Percentiles rank a stretch among this genome's conserved stretches.
Evolutionary conservation across 257 asterid genomes (phyloP).

Genomic region (Solanum medicagineum): DNA sequence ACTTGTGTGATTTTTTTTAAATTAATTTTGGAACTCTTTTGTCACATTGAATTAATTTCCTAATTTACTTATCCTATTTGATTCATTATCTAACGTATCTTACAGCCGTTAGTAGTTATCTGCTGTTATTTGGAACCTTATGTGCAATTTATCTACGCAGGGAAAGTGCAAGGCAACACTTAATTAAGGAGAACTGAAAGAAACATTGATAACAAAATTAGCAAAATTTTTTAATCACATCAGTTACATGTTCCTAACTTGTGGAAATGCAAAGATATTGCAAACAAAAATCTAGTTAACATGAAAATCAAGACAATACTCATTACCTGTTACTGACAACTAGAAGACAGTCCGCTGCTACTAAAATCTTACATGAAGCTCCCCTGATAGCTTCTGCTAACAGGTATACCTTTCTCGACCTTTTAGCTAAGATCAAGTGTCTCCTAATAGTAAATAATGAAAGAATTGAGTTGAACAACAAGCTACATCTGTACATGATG

Average conservation of each 20-base stretch:
- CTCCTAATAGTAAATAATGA: conserved; percentile 31
- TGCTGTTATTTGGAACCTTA: background rate
- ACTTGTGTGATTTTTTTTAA: too few species aligned
- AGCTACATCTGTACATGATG: background rate
- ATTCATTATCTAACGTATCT: too few species aligned
- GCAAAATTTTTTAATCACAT: background rate
- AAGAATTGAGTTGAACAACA: conserved; percentile 7
- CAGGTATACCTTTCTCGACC: conserved; percentile 46
- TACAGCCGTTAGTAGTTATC: too few species aligned
- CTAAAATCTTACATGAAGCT: background rate
- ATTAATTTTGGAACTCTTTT: too few species aligned
- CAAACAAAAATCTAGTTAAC: background rate
- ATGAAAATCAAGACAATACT: background rate
- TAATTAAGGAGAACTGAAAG: background rate
- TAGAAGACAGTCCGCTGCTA: background rate
- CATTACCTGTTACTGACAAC: background rate
- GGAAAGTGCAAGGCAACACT: background rate
- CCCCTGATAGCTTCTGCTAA: conserved; percentile 23
- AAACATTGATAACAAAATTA: background rate
- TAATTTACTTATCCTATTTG: background rate
- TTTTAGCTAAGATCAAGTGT: conserved; percentile 48
- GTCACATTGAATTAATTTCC: too few species aligned
- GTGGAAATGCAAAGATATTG: background rate
- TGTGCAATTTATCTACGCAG: background rate
- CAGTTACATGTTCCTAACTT: background rate